These are phyloP conservation scores for Letharia columbiana DNA, from an alignment of 495 filamentous ascomycete species.

Conservation along the genomic window DNA sequence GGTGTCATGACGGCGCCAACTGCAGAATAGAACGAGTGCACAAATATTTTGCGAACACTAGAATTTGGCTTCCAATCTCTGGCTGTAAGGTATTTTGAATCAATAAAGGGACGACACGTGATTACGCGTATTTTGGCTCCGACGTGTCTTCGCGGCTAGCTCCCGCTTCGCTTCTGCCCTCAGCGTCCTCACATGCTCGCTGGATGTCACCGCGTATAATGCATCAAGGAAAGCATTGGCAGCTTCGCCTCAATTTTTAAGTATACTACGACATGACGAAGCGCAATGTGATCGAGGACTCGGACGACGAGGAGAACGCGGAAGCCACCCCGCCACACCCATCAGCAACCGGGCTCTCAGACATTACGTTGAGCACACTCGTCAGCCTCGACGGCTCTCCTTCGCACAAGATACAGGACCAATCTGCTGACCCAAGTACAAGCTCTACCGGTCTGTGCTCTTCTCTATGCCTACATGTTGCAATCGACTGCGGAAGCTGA, in stretches of 20 bases:
- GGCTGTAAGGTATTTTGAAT: no score
- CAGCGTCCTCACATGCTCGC: no score
- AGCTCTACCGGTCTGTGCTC: conserved; percentile 19
- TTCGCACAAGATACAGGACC: not conserved
- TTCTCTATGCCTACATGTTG: not conserved
- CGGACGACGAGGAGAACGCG: conserved; percentile 42
- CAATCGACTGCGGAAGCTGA: not conserved
- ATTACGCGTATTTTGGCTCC: not conserved
- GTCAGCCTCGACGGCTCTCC: not conserved
- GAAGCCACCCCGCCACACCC: conserved; percentile 27
- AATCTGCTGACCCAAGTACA: conserved; percentile 17
- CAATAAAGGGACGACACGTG: not conserved
- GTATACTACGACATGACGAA: conserved; percentile 16
- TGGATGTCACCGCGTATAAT: not conserved
- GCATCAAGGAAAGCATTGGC: not conserved
- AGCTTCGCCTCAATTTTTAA: not conserved
- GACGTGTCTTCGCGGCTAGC: not conserved
- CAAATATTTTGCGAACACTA: not conserved
- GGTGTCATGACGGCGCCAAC: conserved; percentile 64
- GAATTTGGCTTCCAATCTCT: no score
- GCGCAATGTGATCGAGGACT: conserved; percentile 43
- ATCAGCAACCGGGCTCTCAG: conserved; percentile 7
- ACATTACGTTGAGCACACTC: conserved; percentile 4
- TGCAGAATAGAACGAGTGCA: conserved; percentile 18
- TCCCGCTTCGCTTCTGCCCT: not conserved